A percentile compares a stretch with the other conserved stretches of the same genome.
Conservation (phyloP, 2,329 filamentous ascomycete species). For the Pseudogymnoascus sp. region DNA sequence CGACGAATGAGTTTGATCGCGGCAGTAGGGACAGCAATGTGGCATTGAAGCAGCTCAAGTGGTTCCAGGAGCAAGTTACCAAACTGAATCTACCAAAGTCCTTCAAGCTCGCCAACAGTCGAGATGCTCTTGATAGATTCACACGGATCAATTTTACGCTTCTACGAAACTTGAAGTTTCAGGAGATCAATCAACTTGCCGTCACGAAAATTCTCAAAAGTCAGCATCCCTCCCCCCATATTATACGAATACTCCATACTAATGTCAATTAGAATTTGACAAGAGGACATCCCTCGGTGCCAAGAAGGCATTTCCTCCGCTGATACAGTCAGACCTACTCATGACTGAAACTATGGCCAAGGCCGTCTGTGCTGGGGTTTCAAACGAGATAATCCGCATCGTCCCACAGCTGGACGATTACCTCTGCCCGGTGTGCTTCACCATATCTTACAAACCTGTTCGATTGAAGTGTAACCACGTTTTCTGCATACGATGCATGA, state of each 20-base stretch:
- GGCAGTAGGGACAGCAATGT: conserved; percentile 56
- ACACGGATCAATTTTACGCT: conserved; percentile 63
- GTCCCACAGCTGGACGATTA: conserved; percentile 82
- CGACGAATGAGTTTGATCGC: conserved; percentile 61
- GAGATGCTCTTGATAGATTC: conserved; percentile 57
- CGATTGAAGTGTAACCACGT: conserved; percentile 65
- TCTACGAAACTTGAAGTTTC: conserved; percentile 74
- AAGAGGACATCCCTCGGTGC: conserved; percentile 71
- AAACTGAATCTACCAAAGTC: conserved; percentile 47
- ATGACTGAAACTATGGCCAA: conserved; percentile 62
- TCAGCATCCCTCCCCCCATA: conserved; percentile 29
- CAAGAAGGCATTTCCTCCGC: conserved; percentile 50
- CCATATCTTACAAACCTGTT: conserved; percentile 74
- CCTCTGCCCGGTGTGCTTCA: conserved; percentile 70
- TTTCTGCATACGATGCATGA: conserved; percentile 76
- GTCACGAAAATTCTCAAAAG: conserved; percentile 81
- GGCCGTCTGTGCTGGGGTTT: conserved; percentile 66
- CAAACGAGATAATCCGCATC: conserved; percentile 59
- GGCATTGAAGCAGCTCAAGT: conserved; percentile 58
- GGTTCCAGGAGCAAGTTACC: conserved; percentile 62
- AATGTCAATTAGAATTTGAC: conserved; percentile 59
- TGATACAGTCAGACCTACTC: conserved; percentile 50
- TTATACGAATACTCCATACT: not conserved
- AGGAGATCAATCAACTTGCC: conserved; percentile 72
- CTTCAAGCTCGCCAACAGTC: conserved; percentile 60